These are phyloP conservation scores for Aspergillus avenaceus DNA, from an alignment of 495 filamentous ascomycete genomes.

Conservation along the genomic window DNA sequence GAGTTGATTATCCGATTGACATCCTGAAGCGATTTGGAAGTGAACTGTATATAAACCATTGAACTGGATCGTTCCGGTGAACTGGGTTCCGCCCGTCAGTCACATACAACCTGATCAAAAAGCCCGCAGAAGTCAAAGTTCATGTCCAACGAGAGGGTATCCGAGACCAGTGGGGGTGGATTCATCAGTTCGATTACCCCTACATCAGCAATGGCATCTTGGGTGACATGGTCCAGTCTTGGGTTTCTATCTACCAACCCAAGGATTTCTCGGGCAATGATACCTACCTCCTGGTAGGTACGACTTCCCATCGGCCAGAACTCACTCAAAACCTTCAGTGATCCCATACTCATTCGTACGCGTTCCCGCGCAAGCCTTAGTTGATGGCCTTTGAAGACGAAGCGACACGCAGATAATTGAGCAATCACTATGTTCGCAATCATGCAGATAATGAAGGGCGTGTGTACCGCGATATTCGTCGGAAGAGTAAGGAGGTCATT, in stretches of 20 bases:
- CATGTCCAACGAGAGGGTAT: conserved; percentile 1
- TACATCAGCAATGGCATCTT: too few relatives aligned
- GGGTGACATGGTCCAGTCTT: too few relatives aligned
- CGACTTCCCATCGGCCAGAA: conserved; percentile 16
- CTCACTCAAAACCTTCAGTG: conserved; percentile 16
- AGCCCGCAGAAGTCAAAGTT: conserved; percentile 14
- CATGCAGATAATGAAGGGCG: conserved; percentile 23
- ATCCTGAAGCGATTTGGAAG: too few relatives aligned
- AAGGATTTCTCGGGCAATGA: conserved; percentile 17
- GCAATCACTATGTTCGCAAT: conserved; percentile 21
- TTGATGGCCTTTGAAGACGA: conserved; percentile 8
- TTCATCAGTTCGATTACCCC: background rate
- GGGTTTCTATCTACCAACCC: conserved; percentile 1
- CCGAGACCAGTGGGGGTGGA: background rate
- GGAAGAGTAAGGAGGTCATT: conserved; percentile 17
- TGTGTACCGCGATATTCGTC: conserved; percentile 13
- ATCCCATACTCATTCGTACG: conserved; percentile 18
- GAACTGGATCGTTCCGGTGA: too few relatives aligned
- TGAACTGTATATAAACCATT: too few relatives aligned
- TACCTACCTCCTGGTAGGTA: conserved; percentile 16
- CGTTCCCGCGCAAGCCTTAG: conserved; percentile 12
- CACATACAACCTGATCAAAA: conserved; percentile 8
- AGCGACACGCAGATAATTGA: conserved; percentile 18
- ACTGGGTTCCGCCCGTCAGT: too few relatives aligned
- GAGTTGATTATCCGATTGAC: too few relatives aligned